phyloP scores from a whole-genome alignment of 306 rosid genomes.

The Prunus mume region DNA sequence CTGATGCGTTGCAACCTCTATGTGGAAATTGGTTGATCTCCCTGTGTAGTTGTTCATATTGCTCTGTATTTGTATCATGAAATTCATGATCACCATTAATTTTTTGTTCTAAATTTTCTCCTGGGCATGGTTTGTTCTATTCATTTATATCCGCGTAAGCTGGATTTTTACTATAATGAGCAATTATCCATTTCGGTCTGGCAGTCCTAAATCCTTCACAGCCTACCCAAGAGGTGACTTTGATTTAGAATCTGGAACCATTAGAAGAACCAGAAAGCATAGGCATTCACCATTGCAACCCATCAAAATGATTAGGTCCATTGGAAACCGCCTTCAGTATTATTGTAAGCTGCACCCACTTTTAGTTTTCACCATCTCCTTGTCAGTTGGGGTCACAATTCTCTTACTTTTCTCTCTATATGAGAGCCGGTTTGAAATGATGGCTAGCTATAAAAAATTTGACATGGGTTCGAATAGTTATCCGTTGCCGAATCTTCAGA shows the following conservation, averaged over 20 bases:
- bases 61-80: neutral
- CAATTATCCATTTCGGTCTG: conserved; percentile 52
- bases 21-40: neutral
- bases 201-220: conserved; percentile 54
- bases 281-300: conserved; percentile 33
- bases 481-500: conserved; percentile 62
- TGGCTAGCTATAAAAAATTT: conserved; percentile 20
- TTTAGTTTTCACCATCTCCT: conserved; percentile 36
- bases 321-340: conserved; percentile 46
- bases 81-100: neutral
- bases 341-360: conserved; percentile 63
- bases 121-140: conserved; percentile 24
- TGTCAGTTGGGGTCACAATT: conserved; percentile 51
- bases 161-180: conserved; percentile 41
- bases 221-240: conserved; percentile 58
- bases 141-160: neutral
- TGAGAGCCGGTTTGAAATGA: conserved; percentile 34
- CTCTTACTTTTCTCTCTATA: conserved; percentile 48
- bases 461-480: conserved; percentile 36
- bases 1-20: neutral
- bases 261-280: conserved; percentile 54
- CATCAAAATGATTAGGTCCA: conserved; percentile 66
- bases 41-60: neutral
- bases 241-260: conserved; percentile 73
- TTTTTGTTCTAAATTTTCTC: neutral